Evolutionary conservation across 106 monocot genomes (phyloP), one percentile per base, ranked within the genome.

Genomic region (Allium fistulosum): DNA sequence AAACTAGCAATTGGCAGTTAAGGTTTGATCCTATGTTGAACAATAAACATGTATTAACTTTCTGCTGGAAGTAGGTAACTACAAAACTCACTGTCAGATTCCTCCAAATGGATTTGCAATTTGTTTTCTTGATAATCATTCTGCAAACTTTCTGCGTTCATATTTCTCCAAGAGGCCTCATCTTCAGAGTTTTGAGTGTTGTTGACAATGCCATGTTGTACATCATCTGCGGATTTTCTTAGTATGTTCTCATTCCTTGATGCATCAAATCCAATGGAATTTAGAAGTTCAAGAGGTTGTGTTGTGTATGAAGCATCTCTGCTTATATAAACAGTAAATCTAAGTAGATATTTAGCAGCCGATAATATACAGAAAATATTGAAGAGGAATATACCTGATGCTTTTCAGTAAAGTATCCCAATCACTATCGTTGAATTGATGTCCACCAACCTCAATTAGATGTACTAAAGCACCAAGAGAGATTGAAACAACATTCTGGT

Each of bases 231-330:
- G 53, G 69, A 73, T 53, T 68, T 78, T 16, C 18, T 51, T 64
- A 67, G 47, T 16, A 56, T 46, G 8, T 37, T 27, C 59, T 80
- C 81, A 28, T 73, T 80, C 47, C 70, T 88, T 49, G 81, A 66
- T 50, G 84, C 81, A 17, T 83, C 84, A 76, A 90, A 87, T 63
- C 86, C 92, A 61, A 97, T 60, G 7, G 89, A 97, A 75, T 97
- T 92, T 70, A 92, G 89, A 49, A 97, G 86, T 68, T 97, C 97
- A 49, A 97, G 88, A 28, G 97, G 97, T 69, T 92, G 97, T 63
- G 92, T 92, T 48, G 97, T 87, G 82, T 87, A 97, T 55, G 88
- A 82, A 11, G 97, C 97, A 92, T 97, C 97, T 67, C 97, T 97
- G 88, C 26, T 56, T 55, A 56, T 60, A 52, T 45, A 47, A 73